These are phyloP conservation scores for Phylloporus arenicola DNA, from an alignment of 768 basidiomycete species.

Conservation along the genomic window DNA sequence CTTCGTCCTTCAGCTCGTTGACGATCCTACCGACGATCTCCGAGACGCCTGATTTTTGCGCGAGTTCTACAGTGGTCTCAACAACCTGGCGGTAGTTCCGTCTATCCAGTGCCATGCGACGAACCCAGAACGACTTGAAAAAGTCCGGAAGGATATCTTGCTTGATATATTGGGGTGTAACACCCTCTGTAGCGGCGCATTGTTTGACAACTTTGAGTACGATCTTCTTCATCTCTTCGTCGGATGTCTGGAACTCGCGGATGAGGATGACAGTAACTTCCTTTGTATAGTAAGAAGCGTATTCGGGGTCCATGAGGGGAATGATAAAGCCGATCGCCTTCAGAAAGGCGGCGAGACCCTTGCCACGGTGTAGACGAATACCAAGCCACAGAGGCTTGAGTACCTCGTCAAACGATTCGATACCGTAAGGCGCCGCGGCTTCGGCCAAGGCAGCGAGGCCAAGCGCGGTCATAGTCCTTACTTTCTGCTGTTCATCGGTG, in stretches of 20 bases:
- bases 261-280: conserved; percentile 96
- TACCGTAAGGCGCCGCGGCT: conserved; percentile 96
- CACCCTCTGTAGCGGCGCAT: conserved; percentile 97
- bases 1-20: conserved; percentile 51
- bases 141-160: conserved; percentile 63
- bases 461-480: conserved; percentile 74
- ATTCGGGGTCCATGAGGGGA: conserved; percentile 99
- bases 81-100: conserved; percentile 97
- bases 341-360: conserved; percentile 71
- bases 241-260: conserved; percentile 97
- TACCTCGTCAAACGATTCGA: conserved; percentile 98
- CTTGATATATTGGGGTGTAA: conserved; percentile 91
- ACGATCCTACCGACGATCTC: conserved; percentile 88
- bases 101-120: conserved; percentile 94
- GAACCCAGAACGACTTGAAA: conserved; percentile 99
- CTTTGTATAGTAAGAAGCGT: conserved; percentile 98
- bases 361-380: conserved; percentile 73
- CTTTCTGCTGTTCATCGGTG: conserved; percentile 75
- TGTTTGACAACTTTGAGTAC: conserved; percentile 99
- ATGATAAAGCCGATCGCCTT: conserved; percentile 99
- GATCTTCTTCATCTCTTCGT: conserved; percentile 99
- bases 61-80: conserved; percentile 97
- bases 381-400: conserved; percentile 72
- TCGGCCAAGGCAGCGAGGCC: conserved; percentile 89
- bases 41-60: conserved; percentile 93